A percentile compares a stretch with the other conserved stretches of the same genome.
Evolutionary conservation across 331 rosid species (phyloP).

Genomic region (Quercus tomentella): DNA sequence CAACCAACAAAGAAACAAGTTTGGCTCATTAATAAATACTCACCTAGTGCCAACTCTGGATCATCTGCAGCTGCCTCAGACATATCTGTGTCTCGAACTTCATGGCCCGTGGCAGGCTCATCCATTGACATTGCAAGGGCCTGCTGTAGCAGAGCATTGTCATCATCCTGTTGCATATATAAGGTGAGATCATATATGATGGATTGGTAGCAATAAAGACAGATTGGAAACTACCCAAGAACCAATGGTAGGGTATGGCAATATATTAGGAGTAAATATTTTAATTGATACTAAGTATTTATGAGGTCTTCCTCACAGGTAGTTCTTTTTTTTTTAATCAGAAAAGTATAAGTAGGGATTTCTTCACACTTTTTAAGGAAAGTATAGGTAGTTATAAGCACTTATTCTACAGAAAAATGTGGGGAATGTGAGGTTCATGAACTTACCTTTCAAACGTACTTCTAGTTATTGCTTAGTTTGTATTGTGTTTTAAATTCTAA

Average conservation of each 20-base stretch:
- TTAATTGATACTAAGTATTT: background rate
- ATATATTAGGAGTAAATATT: background rate
- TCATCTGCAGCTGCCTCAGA: constrained; percentile 76
- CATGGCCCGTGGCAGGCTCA: constrained; percentile 61
- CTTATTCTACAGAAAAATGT: too few species aligned
- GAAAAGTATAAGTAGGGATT: too few species aligned
- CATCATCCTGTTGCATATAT: constrained; percentile 49
- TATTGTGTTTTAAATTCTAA: too few species aligned
- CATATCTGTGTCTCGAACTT: constrained; percentile 76
- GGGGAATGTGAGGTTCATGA: too few species aligned
- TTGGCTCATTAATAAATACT: constrained; percentile 16
- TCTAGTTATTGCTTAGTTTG: too few species aligned
- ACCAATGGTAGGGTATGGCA: background rate
- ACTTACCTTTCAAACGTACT: too few species aligned
- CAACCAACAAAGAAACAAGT: background rate
- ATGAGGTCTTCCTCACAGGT: too few species aligned
- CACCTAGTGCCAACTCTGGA: constrained; percentile 93
- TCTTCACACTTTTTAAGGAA: too few species aligned
- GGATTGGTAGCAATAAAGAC: background rate
- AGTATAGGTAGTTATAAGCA: too few species aligned
- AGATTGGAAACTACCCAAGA: background rate
- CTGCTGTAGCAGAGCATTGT: constrained; percentile 87
- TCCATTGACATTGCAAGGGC: constrained; percentile 99
- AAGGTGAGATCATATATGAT: background rate
- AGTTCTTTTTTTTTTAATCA: too few species aligned